phyloP scores from a whole-genome alignment of 345 rosid genomes.

The rapeseed (Brassica napus) region DNA sequence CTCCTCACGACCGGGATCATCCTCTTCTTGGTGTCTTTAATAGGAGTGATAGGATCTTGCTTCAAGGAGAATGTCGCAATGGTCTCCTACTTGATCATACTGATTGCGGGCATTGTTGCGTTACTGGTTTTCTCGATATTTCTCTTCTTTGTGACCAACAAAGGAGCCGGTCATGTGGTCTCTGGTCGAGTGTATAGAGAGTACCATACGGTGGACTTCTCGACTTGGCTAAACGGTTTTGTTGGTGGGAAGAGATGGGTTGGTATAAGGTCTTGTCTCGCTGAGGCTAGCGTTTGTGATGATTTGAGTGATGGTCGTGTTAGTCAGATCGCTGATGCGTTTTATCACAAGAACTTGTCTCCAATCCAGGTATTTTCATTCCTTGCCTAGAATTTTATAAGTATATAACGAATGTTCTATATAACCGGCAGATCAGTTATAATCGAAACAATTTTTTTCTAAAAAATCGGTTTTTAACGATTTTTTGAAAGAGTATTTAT shows the following conservation, averaged over 20 bases:
- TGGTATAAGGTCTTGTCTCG: conserved; percentile 41
- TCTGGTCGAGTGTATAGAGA: conserved; percentile 41
- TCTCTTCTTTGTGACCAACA: conserved; percentile 42
- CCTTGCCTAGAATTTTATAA: background rate
- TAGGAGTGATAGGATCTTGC: conserved; percentile 42
- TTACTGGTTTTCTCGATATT: conserved; percentile 34
- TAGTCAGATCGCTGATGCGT: conserved; percentile 41
- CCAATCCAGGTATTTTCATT: conserved; percentile 40
- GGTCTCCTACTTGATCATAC: conserved; percentile 31
- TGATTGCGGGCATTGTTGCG: conserved; percentile 27
- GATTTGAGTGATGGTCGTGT: conserved; percentile 31
- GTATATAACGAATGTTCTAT: too few relatives aligned
- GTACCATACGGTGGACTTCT: conserved; percentile 39
- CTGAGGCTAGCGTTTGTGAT: conserved; percentile 38
- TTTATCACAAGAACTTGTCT: conserved; percentile 40
- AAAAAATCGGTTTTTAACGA: too few relatives aligned
- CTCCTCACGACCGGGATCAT: conserved; percentile 34
- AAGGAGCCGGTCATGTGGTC: conserved; percentile 41
- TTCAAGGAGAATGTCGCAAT: conserved; percentile 33
- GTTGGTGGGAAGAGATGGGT: conserved; percentile 43
- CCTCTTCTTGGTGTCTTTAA: conserved; percentile 35
- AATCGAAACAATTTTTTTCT: too few relatives aligned
- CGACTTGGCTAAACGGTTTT: conserved; percentile 39
- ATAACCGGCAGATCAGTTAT: too few relatives aligned
- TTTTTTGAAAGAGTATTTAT: background rate